Evolutionary conservation across 2,329 filamentous ascomycete genomes (phyloP), one percentile per base, ranked within the genome.

Genomic region (Apiospora kogelbergensis): DNA sequence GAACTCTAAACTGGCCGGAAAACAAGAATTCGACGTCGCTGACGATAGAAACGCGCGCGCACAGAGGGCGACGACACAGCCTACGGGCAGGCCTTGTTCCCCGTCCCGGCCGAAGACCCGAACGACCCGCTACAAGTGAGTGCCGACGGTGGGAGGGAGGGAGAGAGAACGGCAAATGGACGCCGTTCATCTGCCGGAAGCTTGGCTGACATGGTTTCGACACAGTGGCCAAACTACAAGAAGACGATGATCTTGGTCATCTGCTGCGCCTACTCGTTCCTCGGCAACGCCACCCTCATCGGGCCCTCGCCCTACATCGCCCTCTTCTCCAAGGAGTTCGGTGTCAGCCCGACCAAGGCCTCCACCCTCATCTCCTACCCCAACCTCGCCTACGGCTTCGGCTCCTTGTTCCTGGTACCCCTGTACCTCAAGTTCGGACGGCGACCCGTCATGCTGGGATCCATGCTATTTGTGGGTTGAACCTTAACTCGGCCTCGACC

Each of bases 311-410:
- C 88, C 0, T 90, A 90, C 77, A 86, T 90, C 70, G 80, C 79
- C 6, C 82, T 88, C 45, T 90, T 83, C 73, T 78, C 85, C 0
- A 79, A 85, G 67, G 78, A 84, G 57, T 89, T 89, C 74, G 75
- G 77, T 3, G 83, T 90, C 63, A 81, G 83, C 3, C 80, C 83
- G 2, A 84, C 82, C 7, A 81, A 78, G 11, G 87, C 88, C 0
- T 88, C 87, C 0, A 84, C 84, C 9, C 76, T 90, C 42, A 82
- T 90, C 68, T 88, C 86, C 13, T 90, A 90, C 74, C 84, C 87
- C 0, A 90, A 89, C 74, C 80, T 90, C 24, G 84, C 85, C 4
- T 90, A 88, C 76, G 88, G 88, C 0, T 88, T 89, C 70, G 85
- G 83, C 2, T 86, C 85, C 0, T 78, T 90, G 24, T 46, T 90